Conservation (phyloP, 2,329 filamentous ascomycete species). For the Aspergillus novofumigatus region DNA sequence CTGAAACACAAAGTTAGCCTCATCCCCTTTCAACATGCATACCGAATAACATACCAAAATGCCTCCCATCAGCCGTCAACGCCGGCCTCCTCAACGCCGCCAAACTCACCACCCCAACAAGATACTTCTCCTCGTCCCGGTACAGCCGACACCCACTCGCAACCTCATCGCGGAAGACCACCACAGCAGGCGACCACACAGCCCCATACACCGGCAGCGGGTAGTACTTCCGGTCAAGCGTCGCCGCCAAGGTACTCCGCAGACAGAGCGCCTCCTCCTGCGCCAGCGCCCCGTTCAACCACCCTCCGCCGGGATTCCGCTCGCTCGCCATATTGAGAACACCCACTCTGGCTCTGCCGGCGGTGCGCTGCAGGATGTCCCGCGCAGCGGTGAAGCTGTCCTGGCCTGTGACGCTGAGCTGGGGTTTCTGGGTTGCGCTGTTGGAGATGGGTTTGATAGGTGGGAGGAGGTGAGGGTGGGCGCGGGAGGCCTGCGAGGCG, state of each 20-base stretch:
- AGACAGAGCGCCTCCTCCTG: constrained; percentile 63
- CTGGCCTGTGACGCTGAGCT: constrained; percentile 3
- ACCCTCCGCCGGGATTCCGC: constrained; percentile 54
- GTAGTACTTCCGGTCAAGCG: constrained; percentile 38
- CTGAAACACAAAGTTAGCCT: too few species aligned
- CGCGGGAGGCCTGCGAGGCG: neutral
- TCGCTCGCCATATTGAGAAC: constrained; percentile 60
- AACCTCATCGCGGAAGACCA: constrained; percentile 49
- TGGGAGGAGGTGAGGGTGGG: neutral
- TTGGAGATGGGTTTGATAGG: neutral
- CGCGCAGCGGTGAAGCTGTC: constrained; percentile 13
- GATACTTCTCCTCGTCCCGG: constrained; percentile 31
- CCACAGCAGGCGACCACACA: constrained; percentile 52
- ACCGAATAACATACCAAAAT: constrained; percentile 11
- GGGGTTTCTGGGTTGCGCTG: neutral
- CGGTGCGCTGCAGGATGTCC: constrained; percentile 1
- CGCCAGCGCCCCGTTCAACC: constrained; percentile 54
- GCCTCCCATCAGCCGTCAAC: constrained; percentile 7
- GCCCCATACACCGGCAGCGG: constrained; percentile 45
- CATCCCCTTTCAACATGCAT: too few species aligned
- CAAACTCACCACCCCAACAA: constrained; percentile 53
- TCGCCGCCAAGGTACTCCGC: constrained; percentile 39
- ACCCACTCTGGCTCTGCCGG: constrained; percentile 20
- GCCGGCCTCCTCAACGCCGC: constrained; percentile 47
- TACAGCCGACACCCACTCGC: constrained; percentile 5